phyloP scores from a whole-genome alignment of 331 rosid genomes.

The Quercus tomentella region DNA sequence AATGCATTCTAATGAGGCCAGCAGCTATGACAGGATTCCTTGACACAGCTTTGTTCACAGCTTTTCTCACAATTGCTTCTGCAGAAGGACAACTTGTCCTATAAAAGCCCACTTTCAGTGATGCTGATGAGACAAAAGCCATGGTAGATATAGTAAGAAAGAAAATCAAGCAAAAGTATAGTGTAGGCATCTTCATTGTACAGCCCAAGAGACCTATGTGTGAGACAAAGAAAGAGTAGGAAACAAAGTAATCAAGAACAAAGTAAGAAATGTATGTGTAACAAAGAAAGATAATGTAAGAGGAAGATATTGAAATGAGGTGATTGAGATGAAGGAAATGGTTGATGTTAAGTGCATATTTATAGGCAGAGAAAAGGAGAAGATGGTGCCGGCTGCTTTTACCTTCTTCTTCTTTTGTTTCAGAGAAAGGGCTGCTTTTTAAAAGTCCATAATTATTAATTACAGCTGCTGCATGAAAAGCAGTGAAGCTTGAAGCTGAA shows the following conservation, averaged over 20 bases:
- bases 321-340: neutral
- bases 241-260: neutral
- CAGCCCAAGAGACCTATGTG: neutral
- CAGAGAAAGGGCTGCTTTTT: no score
- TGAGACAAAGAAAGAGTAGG: neutral
- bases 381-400: neutral
- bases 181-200: neutral
- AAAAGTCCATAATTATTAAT: no score
- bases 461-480: no score
- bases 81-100: conserved; percentile 37
- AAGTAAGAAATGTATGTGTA: neutral
- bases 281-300: neutral
- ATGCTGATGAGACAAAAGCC: conserved; percentile 13
- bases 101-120: conserved; percentile 36
- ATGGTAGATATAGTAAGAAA: conserved; percentile 15
- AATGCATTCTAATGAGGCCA: conserved; percentile 61
- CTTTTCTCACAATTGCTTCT: conserved; percentile 39
- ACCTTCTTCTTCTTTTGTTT: no score
- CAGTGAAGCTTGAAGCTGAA: no score
- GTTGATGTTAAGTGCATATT: no score
- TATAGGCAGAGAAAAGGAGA: neutral
- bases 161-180: conserved; percentile 13
- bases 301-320: neutral
- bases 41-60: conserved; percentile 40
- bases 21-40: conserved; percentile 47